A percentile compares a stretch with the other conserved stretches of the same genome.
These are phyloP conservation scores for Pyrenophora tritici-repentis DNA, from an alignment of 2,329 filamentous ascomycete genomes.

Conservation along the genomic window DNA sequence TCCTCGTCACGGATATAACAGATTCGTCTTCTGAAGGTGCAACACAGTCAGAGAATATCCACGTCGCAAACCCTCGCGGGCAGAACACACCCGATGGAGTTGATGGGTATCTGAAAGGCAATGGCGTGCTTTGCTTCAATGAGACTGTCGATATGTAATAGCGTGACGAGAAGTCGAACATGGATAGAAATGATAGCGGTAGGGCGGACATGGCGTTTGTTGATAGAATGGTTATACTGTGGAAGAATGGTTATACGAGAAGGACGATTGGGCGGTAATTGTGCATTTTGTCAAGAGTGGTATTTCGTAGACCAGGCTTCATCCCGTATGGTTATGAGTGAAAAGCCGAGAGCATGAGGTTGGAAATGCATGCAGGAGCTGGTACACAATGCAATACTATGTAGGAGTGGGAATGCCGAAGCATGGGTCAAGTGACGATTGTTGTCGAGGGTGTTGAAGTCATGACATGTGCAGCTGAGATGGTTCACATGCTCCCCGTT, in stretches of 20 bases:
- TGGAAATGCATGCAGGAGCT: no score
- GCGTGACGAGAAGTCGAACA: not conserved
- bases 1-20: conserved; percentile 87
- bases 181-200: not conserved
- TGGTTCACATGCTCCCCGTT: not conserved
- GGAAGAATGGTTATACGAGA: conserved; percentile 1
- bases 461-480: no score
- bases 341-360: no score
- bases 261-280: not conserved
- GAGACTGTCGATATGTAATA: conserved; percentile 70
- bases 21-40: conserved; percentile 53
- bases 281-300: not conserved
- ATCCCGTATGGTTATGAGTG: no score
- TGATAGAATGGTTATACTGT: conserved; percentile 1
- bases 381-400: no score
- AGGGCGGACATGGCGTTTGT: conserved; percentile 6
- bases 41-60: conserved; percentile 40
- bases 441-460: no score
- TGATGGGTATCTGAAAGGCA: conserved; percentile 82
- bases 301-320: not conserved
- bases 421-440: no score
- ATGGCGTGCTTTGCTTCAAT: conserved; percentile 90
- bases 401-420: no score
- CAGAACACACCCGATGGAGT: conserved; percentile 73
- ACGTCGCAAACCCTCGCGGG: conserved; percentile 46